phyloP scores from a whole-genome alignment of 2,329 filamentous ascomycete genomes.

The Ophiostoma pallidulum region DNA sequence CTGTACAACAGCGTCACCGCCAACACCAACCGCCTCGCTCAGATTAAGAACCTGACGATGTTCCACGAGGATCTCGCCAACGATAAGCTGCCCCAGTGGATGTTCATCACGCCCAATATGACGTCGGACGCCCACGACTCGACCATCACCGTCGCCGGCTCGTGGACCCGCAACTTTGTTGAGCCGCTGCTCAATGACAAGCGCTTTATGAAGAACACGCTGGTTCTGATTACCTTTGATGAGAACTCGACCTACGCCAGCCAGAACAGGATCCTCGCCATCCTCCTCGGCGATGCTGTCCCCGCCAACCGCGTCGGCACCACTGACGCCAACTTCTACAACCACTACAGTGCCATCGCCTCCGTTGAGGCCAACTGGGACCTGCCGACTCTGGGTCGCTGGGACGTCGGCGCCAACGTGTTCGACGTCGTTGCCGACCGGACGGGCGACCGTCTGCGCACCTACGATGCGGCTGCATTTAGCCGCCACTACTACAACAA shows the following conservation, averaged over 20 bases:
- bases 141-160: conserved; percentile 56
- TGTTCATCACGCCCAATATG: conserved; percentile 67
- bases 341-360: conserved; percentile 62
- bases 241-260: conserved; percentile 61
- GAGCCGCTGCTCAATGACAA: conserved; percentile 58
- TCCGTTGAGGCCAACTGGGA: conserved; percentile 61
- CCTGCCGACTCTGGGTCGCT: conserved; percentile 59
- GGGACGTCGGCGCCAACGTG: conserved; percentile 65
- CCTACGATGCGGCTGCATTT: conserved; percentile 12
- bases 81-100: conserved; percentile 59
- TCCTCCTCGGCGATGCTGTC: conserved; percentile 68
- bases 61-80: conserved; percentile 59
- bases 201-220: conserved; percentile 65
- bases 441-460: conserved; percentile 44
- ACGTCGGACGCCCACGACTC: conserved; percentile 69
- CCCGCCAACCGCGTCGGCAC: conserved; percentile 56
- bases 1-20: conserved; percentile 56
- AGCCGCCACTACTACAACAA: conserved; percentile 18
- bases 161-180: conserved; percentile 60
- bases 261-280: conserved; percentile 59
- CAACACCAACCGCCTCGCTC: conserved; percentile 48
- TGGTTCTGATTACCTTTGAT: conserved; percentile 71
- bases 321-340: conserved; percentile 60
- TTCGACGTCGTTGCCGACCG: conserved; percentile 49
- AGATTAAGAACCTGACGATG: conserved; percentile 64